Evolutionary conservation across 495 filamentous ascomycete species (phyloP).

Genomic region (Bryoglossum gracile): DNA sequence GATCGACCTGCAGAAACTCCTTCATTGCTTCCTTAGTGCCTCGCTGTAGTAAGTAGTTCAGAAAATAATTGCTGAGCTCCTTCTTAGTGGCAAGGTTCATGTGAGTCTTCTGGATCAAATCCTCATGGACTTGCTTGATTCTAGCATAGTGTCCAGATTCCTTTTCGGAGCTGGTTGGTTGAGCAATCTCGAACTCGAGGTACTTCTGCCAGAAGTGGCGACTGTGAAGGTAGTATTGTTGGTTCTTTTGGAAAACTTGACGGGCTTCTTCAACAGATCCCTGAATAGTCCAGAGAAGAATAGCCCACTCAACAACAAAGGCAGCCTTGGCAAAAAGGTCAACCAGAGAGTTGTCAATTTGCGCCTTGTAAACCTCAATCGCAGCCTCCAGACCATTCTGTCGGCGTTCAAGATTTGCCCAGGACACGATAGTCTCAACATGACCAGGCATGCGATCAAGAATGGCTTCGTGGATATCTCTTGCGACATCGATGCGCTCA

Average conservation of each 20-base stretch:
- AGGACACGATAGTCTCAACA: conserved; percentile 78
- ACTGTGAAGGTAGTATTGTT: conserved; percentile 80
- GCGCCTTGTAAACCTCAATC: conserved; percentile 73
- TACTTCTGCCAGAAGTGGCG: conserved; percentile 89
- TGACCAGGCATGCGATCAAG: conserved; percentile 59
- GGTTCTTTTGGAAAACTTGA: conserved; percentile 72
- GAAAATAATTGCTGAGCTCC: conserved; percentile 72
- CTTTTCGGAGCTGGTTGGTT: conserved; percentile 61
- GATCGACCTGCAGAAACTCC: conserved; percentile 77
- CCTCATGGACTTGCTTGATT: conserved; percentile 73
- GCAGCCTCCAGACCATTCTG: conserved; percentile 81
- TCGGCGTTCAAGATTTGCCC: conserved; percentile 83
- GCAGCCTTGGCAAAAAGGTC: conserved; percentile 80
- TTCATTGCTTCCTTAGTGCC: conserved; percentile 79
- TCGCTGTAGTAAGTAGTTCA: conserved; percentile 76
- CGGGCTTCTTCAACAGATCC: conserved; percentile 80
- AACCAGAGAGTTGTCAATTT: conserved; percentile 63
- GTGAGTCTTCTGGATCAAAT: conserved; percentile 67
- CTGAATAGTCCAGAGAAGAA: conserved; percentile 84
- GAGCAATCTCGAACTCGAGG: conserved; percentile 81
- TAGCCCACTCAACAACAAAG: conserved; percentile 84
- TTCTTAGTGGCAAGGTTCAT: conserved; percentile 61
- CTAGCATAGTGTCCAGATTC: conserved; percentile 61
- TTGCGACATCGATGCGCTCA: conserved; percentile 66
- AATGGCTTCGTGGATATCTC: conserved; percentile 77